A percentile compares a stretch with the other conserved stretches of the same genome.
phyloP scores from a whole-genome alignment of 106 monocot species.

The Phalaenopsis aphrodite region DNA sequence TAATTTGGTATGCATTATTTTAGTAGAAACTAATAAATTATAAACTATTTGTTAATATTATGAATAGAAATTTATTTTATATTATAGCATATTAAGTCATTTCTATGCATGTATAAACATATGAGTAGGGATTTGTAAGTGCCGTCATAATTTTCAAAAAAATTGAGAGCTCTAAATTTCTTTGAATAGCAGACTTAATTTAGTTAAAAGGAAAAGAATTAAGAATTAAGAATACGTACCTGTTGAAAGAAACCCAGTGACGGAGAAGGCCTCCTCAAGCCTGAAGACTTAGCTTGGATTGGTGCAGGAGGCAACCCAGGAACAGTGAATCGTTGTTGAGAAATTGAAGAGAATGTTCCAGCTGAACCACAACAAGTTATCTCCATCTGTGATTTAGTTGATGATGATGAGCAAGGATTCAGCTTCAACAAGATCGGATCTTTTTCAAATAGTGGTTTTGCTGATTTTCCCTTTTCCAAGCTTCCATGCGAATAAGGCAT shows the following conservation, averaged over 20 bases:
- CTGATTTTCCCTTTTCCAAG: slow-evolving; percentile 18
- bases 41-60: neutral
- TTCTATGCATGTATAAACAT: too few relatives aligned
- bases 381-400: slow-evolving; percentile 2
- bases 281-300: slow-evolving; percentile 37
- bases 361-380: slow-evolving; percentile 4
- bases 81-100: neutral
- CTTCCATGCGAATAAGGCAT: slow-evolving; percentile 72
- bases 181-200: neutral
- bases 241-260: slow-evolving; percentile 60
- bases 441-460: slow-evolving; percentile 14
- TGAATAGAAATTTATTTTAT: neutral
- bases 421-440: neutral
- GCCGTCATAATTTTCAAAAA: too few relatives aligned
- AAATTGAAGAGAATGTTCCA: neutral
- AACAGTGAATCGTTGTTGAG: slow-evolving; percentile 13
- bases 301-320: slow-evolving; percentile 12
- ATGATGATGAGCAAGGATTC: slow-evolving; percentile 7
- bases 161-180: too few relatives aligned
- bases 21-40: neutral
- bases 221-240: slow-evolving; percentile 18
- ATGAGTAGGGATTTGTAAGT: too few relatives aligned
- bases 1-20: neutral
- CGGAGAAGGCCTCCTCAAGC: slow-evolving; percentile 68
- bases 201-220: neutral